phyloP scores from a whole-genome alignment of 768 basidiomycete species.

The Suillus occidentalis region DNA sequence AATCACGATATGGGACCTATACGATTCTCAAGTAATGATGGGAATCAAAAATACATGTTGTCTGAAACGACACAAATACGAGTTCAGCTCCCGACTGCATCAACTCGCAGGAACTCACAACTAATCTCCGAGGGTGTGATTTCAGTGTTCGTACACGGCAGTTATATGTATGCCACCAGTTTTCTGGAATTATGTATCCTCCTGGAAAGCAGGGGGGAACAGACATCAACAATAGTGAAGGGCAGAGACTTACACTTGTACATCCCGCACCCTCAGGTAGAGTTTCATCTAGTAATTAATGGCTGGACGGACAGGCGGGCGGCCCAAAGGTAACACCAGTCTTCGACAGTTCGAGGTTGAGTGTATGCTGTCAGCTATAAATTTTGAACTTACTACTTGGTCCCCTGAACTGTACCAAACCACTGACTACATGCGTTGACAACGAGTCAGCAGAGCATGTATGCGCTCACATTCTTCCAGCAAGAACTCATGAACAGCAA shows the following conservation, averaged over 20 bases:
- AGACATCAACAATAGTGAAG: neutral
- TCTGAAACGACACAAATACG: neutral
- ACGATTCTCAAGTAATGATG: neutral
- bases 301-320: slow-evolving; percentile 5
- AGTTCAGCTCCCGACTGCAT: neutral
- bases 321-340: slow-evolving; percentile 17
- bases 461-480: neutral
- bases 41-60: neutral
- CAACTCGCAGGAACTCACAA: slow-evolving; percentile 21
- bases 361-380: neutral
- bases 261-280: slow-evolving; percentile 7
- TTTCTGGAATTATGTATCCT: slow-evolving; percentile 15
- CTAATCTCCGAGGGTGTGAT: slow-evolving; percentile 27
- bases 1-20: neutral
- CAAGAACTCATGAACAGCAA: neutral
- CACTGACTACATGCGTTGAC: neutral
- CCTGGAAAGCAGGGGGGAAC: neutral
- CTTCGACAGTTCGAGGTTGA: slow-evolving; percentile 6
- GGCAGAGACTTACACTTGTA: slow-evolving; percentile 16
- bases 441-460: neutral
- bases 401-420: slow-evolving; percentile 14
- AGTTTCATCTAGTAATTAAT: slow-evolving; percentile 5
- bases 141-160: slow-evolving; percentile 25
- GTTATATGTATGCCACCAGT: slow-evolving; percentile 35
- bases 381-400: slow-evolving; percentile 24